Base-by-base conservation (phyloP, 2,329 filamentous ascomycete genomes). In the Trichophyton equinum region DNA sequence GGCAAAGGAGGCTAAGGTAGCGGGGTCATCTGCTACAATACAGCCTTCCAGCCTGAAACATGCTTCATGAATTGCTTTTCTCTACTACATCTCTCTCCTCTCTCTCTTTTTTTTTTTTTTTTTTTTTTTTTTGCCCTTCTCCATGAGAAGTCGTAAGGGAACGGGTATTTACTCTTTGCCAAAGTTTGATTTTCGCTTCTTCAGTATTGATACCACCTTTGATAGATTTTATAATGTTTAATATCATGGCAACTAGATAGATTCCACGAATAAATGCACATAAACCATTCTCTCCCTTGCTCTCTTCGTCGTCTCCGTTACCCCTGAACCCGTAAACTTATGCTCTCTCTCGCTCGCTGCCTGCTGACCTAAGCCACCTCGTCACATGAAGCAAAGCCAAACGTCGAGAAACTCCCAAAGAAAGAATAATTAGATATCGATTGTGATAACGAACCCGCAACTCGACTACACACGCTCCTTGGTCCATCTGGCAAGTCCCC, bases 191-290 rank as follows among this genome's bases (percentile, higher is more conserved):
- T 55, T 55, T 55, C 51, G n/a, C 51, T 55, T 55, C 51, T 55
- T 18, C 51, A 55, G 22, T 55, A 55, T 55, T 55, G 51, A 55
- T 55, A 55, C 51, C 51, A 55, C 51, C 13, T 55, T 55, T 53
- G 27, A n/a, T 55, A 36, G 13, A 55, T n/a, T 18, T 55, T 33
- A 33, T 55, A 55, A 55, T 55, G 51, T 55, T 55, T 55, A 55
- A 55, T 55, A 55, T 36, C 30, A 55, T 36, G 51, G 51, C 51
- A 38, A 36, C 51, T 36, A 36, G 51, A 55, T 55, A 55, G 27
- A 36, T 36, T 55, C 51, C 8, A 36, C 20, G 51, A 33, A 36
- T 36, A 9, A 27, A 55, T 55, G 27, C n/a, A 55, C 33, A 38
- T 38, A 38, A 38, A 4, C 33, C 33, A 38, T 38, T 22, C 22